Conservation (phyloP, 1,284 basidiomycete species). For the Microbotryomycetes sp. region DNA sequence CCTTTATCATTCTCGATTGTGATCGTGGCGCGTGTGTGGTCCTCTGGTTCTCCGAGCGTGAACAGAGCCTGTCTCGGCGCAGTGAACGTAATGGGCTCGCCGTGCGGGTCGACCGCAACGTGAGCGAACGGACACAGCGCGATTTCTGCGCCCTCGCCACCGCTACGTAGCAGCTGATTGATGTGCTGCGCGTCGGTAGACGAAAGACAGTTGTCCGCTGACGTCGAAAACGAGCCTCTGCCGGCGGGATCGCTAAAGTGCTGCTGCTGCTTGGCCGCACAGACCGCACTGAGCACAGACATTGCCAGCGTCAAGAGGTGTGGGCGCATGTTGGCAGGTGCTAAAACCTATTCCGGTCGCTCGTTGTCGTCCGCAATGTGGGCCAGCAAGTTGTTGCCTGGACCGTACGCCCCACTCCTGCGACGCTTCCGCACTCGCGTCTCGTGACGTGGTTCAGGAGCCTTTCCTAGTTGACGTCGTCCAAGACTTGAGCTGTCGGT, state of each 20-base stretch:
- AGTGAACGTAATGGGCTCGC: constrained; percentile 23
- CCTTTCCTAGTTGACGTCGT: too few relatives aligned
- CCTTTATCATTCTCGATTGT: constrained; percentile 14
- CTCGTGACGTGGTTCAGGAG: too few relatives aligned
- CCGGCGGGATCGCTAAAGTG: not conserved
- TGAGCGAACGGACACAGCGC: constrained; percentile 22
- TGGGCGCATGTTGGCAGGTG: not conserved
- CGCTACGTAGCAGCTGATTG: constrained; percentile 20
- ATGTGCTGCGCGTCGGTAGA: constrained; percentile 7
- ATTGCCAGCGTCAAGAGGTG: not conserved
- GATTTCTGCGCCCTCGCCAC: constrained; percentile 12
- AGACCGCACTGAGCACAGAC: not conserved
- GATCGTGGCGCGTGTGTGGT: constrained; percentile 19
- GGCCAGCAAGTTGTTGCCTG: too few relatives aligned
- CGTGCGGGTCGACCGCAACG: constrained; percentile 19
- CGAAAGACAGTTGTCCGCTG: constrained; percentile 12
- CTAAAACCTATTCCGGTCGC: too few relatives aligned
- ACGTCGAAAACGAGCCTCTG: not conserved
- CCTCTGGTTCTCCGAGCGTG: constrained; percentile 19
- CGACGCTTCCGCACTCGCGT: too few relatives aligned
- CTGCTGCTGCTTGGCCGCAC: not conserved
- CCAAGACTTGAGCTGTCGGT: too few relatives aligned
- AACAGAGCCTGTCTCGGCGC: constrained; percentile 17
- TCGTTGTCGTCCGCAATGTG: too few relatives aligned
- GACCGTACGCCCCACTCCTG: too few relatives aligned